Base-by-base conservation (phyloP, 139 green algal genomes). In the Chlamydomonas sp. region DNA sequence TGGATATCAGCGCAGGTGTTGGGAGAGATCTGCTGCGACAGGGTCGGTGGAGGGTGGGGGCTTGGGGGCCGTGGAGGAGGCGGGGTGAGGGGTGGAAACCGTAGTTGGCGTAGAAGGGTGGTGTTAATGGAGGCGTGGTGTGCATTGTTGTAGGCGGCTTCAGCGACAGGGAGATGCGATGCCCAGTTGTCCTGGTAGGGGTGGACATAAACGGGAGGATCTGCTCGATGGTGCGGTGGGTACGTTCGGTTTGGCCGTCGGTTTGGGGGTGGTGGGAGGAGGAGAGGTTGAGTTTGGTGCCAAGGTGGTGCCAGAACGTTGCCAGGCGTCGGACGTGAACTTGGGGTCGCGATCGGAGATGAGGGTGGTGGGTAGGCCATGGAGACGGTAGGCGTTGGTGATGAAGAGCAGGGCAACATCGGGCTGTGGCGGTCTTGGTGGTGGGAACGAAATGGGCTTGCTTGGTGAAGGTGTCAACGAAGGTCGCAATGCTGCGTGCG, bases 241-340 rank as follows among this genome's bases (percentile, higher is more conserved):
- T 79, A 6, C 93, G 87, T 78, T 97, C 95, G 15, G 92, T 96
- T 60, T 96, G 95, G 8, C 94, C 95, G 88, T 96, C 92, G 10
- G 91, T 93, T 67, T 96, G 80, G 2, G 94, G 91, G 73, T 97
- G 93, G 76, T 92, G 93, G 0, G 92, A 86, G 3, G 92, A 94
- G 74, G 91, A 94, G 60, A 96, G 89, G 1, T 61, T 74, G 1
- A 93, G 80, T 8, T 91, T 82, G 1, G 90, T 95, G 18, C 90
- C 91, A 2, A 93, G 17, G 1, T 88, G n/a, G 4, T 77, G 15
- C 31, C 82, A 92, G 5, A 95, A 63, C 12, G 74, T 18, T 69
- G 58, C 90, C 88, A 96, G 49, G 95, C 95, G 7, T 82, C 62
- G 49, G 63, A 84, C 0, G 78, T 89, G 74, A 97, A 97, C 5